Evolutionary conservation across 164 flowering plant genomes (phyloP), one percentile per base, ranked within the genome.

Genomic region (Houttuynia cordata): DNA sequence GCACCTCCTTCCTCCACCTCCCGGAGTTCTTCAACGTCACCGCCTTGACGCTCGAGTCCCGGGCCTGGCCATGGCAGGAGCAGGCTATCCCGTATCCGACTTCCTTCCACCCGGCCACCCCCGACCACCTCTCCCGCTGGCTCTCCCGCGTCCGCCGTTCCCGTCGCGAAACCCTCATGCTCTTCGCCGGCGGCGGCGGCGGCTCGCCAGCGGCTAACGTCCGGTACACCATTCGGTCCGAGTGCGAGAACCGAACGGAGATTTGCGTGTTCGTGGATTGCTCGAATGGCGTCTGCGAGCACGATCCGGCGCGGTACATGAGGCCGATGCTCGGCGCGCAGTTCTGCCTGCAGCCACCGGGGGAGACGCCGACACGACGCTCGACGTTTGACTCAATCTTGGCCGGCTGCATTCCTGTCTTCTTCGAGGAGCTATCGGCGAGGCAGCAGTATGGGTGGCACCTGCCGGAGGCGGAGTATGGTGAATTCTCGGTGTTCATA

Each of bases 111-210:
- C 99, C 99, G 0, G 74, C 85, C 0, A 86, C 60, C 60, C 60
- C 81, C 18, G 68, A 60, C 0, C 61, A 79, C 12, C 63, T 85
- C 40, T 79, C 81, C 37, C 68, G 81, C 4, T 93, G 98, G 98
- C 25, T 83, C 34, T 64, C 34, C 9, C 68, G 97, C 10, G 92
- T 78, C 0, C 66, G 81, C 39, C 74, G 74, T 9, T 77, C 97
- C 0, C 67, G 67, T 10, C 67, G 99, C 49, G 70, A 70, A 20
- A 70, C 83, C 0, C 64, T 91, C 39, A 78, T 79, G 81, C 59
- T 94, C 51, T 91, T 94, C 63, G 96, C 94, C 19, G 99, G 93
- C 22, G 99, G 97, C 0, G 97, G 95, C 7, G 91, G 92, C n/a
- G 62, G 71, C 18, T 74, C 86, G 3, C 18, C 78, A 4, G 61